Base-by-base conservation (phyloP, 2,329 filamentous ascomycete species). In the Rhinocladiella mackenziei region DNA sequence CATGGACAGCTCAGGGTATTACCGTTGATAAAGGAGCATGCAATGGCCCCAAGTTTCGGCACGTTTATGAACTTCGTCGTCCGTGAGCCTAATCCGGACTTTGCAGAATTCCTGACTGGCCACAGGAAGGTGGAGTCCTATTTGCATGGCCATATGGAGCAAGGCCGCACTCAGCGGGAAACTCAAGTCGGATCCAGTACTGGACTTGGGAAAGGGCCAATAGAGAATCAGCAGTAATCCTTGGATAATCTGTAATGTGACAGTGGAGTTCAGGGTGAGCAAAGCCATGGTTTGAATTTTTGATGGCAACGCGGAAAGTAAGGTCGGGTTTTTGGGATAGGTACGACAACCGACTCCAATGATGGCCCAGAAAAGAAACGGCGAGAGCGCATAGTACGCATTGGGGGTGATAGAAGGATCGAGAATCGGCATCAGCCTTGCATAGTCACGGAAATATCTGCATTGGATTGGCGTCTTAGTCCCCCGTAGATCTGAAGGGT, bases 301-400 rank as follows among this genome's bases (percentile, higher is more conserved):
- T 10, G 57, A 55, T 3, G 62, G 56, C 5, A 70, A 50, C 1
- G 63, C 62, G 2, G 53, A 58, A 5, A 66, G 48, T 7, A 69
- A 37, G 1, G 66, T 69, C 2, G 66, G 66, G 33, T 70, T 67
- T 17, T 56, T 62, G 1, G 56, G 31, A 39, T 66, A 70, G 3
- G 60, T 60, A 6, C 66, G 58, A 43, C 62, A 65, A 10, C 61
- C 60, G 7, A 65, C 60, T 2, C 62, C 60, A 10, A 68, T 58
- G 4, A 70, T 83, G 35, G 84, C 78, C 89, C 89, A 95, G 65
- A 94, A 94, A 1, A 95, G 75, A 10, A 95, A 72, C 3, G 82
- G 81, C 38, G 88, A 84, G 57, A 91, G 83, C 48, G 81, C 76
- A 59, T 84, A 84, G 62, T 86, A 92, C 45, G 80, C 72, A 34